Base-by-base conservation (phyloP, 1,284 basidiomycete species). In the Flammula alnicola region DNA sequence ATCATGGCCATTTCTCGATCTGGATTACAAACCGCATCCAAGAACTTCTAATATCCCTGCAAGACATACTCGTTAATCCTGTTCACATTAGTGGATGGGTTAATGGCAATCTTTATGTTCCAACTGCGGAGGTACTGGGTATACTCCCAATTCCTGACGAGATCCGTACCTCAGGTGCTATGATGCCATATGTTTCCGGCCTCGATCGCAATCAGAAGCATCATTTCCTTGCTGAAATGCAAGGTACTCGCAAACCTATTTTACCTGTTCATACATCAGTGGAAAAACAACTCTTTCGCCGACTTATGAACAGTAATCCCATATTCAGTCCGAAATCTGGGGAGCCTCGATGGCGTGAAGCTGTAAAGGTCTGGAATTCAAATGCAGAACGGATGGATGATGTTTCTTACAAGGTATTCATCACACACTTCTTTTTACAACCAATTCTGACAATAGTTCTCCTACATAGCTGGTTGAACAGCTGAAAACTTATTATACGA, bases 61-160 rank as follows among this genome's bases (percentile, higher is more conserved):
- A 25, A 63, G 61, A 61, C 44, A n/a, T 37, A 3, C 7, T 38
- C 10, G 12, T 19, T 27, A 17, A 17, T 16, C 45, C 57, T 27
- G 33, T 44, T 16, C 42, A 55, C 0, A 35, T 51, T 8, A 36
- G 31, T 3, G 53, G 52, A 3, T 63, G 61, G 61, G 54, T 63
- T 4, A 66, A 66, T 37, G 60, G 61, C 1, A 61, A 64, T 36
- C 49, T 63, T 5, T 65, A 65, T 39, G 5, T 40, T 1, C 60
- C 41, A 3, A 60, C 61, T 5, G 45, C 40, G 0, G 59, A 66
- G 39, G 49, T 49, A 2, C 22, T 61, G 10, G 64, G 63, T 1
- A 60, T 67, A 29, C 58, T 65, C 36, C 56, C 56, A 0, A 49
- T 63, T 51, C 66, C 62, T 16, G 48, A 30, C 0, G 35, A 50